Evolutionary conservation across 2,329 filamentous ascomycete species (phyloP).

Genomic region (Botryotinia calthae): DNA sequence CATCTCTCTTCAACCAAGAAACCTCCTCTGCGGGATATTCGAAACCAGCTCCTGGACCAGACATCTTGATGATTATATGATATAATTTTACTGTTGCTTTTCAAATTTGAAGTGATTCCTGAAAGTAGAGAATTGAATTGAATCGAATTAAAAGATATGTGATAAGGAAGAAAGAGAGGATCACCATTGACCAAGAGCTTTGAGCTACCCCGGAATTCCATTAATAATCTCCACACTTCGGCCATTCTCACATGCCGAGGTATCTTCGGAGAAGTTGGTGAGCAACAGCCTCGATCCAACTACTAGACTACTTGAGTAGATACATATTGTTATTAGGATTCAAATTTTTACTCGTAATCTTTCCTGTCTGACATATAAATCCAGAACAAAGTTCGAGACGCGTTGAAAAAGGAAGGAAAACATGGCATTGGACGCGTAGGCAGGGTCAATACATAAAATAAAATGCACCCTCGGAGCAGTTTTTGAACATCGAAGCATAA

Average conservation of each 20-base stretch:
- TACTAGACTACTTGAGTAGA: neutral
- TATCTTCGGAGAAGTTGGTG: constrained; percentile 2
- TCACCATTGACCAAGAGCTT: constrained; percentile 36
- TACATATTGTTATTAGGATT: neutral
- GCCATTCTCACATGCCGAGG: constrained; percentile 14
- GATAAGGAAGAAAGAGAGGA: neutral
- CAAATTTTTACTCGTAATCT: neutral
- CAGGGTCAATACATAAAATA: neutral
- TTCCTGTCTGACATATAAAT: neutral
- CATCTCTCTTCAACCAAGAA: constrained; percentile 84
- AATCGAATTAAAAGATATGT: neutral
- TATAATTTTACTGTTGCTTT: neutral
- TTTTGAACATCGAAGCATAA: neutral
- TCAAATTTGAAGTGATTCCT: neutral
- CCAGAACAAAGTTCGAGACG: neutral
- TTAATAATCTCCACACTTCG: constrained; percentile 17
- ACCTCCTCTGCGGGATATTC: constrained; percentile 75
- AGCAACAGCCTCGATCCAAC: neutral
- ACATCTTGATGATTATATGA: constrained; percentile 30
- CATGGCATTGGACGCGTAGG: neutral
- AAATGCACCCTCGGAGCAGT: neutral
- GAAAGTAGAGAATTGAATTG: neutral
- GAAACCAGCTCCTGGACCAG: constrained; percentile 61
- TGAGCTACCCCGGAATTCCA: constrained; percentile 19
- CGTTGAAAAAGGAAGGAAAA: neutral